phyloP scores from a whole-genome alignment of 176 grass and related monocot genomes.

The Sorghum bicolor region Sorghum_bicolor_NCBIv3 NC_012873.2:59683501-59684000 shows the following conservation, averaged over 20 bases:
- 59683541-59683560: constrained; percentile 53
- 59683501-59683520: constrained; percentile 70
- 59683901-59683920: constrained; percentile 1
- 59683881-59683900: not conserved
- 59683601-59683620: constrained; percentile 62
- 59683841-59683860: constrained; percentile 2
- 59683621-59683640: constrained; percentile 59
- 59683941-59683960: not conserved
- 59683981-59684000: constrained; percentile 8
- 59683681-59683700: constrained; percentile 22
- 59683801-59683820: not conserved
- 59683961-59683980: not conserved
- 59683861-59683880: not conserved
- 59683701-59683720: constrained; percentile 16
- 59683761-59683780: constrained; percentile 96
- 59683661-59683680: constrained; percentile 20
- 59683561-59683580: constrained; percentile 51
- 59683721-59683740: constrained; percentile 45
- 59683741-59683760: constrained; percentile 74
- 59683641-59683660: constrained; percentile 63
- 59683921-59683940: not conserved
- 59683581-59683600: constrained; percentile 80
- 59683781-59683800: constrained; percentile 1
- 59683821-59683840: not conserved
- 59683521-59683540: constrained; percentile 64